Evolutionary conservation across 2,329 filamentous ascomycete genomes (phyloP).

Genomic region (Sporothrix globosa): DNA sequence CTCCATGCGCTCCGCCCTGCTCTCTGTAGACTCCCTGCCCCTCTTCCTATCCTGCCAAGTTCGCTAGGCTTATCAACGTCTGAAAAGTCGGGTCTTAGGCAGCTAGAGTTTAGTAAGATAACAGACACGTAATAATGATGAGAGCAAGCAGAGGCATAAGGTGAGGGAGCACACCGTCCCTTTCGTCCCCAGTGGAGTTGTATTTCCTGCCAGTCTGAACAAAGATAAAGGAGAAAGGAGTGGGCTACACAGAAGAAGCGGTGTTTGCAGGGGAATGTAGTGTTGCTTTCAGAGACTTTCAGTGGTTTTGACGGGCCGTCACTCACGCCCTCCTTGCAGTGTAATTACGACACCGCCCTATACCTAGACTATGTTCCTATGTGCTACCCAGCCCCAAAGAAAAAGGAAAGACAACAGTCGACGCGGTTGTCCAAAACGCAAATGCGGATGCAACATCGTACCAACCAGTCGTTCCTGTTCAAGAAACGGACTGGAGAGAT

Average conservation of each 20-base stretch:
- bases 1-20: not conserved
- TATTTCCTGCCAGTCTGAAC: not conserved
- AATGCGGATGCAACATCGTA: not conserved
- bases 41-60: not conserved
- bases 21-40: not conserved
- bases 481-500: not conserved
- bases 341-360: constrained; percentile 10
- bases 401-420: not conserved
- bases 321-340: not conserved
- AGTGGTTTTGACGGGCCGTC: not conserved
- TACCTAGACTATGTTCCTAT: not conserved
- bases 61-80: not conserved
- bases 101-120: not conserved
- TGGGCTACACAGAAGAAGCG: constrained; percentile 19
- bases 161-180: not conserved
- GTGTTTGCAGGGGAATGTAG: not conserved
- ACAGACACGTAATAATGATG: not conserved
- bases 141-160: not conserved
- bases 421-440: not conserved
- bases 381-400: constrained; percentile 11
- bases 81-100: not conserved
- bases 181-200: not conserved
- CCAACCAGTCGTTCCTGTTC: constrained; percentile 5
- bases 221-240: not conserved
- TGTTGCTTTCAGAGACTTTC: constrained; percentile 14